A percentile compares a stretch with the other conserved stretches of the same genome.
Conservation (phyloP, 306 rosid genomes). For the Rosa multiflora region DNA sequence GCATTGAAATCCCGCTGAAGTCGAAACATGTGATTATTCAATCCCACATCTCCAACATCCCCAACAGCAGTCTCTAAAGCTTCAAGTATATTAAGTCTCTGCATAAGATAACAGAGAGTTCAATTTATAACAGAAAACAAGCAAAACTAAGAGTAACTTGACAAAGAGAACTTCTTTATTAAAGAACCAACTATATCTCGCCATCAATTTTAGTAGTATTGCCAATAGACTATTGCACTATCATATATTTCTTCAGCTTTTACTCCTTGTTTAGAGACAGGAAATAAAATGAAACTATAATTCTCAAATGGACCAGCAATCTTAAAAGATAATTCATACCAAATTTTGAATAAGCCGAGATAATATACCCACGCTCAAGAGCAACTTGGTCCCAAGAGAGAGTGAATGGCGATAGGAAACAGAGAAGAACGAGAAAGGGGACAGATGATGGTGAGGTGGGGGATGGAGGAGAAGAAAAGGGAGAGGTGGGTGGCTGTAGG, state of each 20-base stretch:
- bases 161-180: background rate
- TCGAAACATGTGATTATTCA: conserved; percentile 38
- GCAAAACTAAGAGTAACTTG: background rate
- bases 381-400: no score
- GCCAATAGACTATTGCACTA: background rate
- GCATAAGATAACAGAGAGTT: conserved; percentile 34
- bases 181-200: background rate
- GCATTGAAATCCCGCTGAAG: conserved; percentile 73
- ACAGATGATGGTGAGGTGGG: no score
- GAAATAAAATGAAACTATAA: no score
- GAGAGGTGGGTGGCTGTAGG: no score
- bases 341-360: no score
- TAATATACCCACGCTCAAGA: no score
- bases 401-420: no score
- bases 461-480: no score
- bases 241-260: background rate
- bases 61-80: conserved; percentile 79
- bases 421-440: no score
- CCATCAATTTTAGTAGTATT: background rate
- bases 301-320: no score
- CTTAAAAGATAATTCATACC: no score
- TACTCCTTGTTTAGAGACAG: no score
- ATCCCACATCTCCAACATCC: conserved; percentile 52
- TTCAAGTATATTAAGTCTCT: conserved; percentile 88
- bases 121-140: conserved; percentile 3